Percentiles rank a stretch among this genome's conserved stretches.
phyloP scores from a whole-genome alignment of 495 filamentous ascomycete species.

The Parachaetomium inaequale region DNA sequence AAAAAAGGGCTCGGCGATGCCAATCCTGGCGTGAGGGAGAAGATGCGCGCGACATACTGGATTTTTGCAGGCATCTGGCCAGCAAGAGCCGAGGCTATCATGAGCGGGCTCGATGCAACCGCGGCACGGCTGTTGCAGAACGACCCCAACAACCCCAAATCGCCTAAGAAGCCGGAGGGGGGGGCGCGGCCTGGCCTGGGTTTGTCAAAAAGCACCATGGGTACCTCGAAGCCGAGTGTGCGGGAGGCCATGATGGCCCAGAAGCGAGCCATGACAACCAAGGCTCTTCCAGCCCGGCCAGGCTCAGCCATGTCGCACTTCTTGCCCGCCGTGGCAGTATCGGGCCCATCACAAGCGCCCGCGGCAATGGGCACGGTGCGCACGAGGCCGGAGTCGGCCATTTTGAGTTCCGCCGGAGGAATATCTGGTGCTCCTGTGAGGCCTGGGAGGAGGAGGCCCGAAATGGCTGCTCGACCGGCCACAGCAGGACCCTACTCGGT shows the following conservation, averaged over 20 bases:
- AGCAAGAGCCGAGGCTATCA: slow-evolving; percentile 67
- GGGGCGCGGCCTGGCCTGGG: slow-evolving; percentile 49
- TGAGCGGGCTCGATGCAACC: slow-evolving; percentile 68
- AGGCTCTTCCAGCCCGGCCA: slow-evolving; percentile 62
- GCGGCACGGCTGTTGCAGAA: slow-evolving; percentile 73
- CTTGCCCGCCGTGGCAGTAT: slow-evolving; percentile 53
- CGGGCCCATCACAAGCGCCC: slow-evolving; percentile 41
- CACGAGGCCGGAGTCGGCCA: slow-evolving; percentile 38
- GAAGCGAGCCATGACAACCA: slow-evolving; percentile 58
- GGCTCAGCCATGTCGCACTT: slow-evolving; percentile 70
- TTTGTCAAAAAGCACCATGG: slow-evolving; percentile 55
- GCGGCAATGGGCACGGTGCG: slow-evolving; percentile 41
- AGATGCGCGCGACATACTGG: slow-evolving; percentile 83
- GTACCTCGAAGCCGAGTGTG: slow-evolving; percentile 57
- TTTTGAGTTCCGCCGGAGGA: slow-evolving; percentile 43
- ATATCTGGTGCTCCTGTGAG: slow-evolving; percentile 56
- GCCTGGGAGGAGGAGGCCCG: slow-evolving; percentile 48
- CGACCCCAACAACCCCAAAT: slow-evolving; percentile 74
- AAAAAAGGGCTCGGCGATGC: slow-evolving; percentile 81
- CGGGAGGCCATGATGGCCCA: slow-evolving; percentile 78
- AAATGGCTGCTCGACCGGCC: slow-evolving; percentile 49
- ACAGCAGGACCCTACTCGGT: slow-evolving; percentile 58
- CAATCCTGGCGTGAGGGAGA: slow-evolving; percentile 81
- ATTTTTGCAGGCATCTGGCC: slow-evolving; percentile 73
- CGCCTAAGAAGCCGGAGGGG: slow-evolving; percentile 50